Percentiles rank a stretch among this genome's conserved stretches.
These are phyloP conservation scores for Tubosaeta sp. DNA, from an alignment of 768 basidiomycete species.

Conservation along the genomic window DNA sequence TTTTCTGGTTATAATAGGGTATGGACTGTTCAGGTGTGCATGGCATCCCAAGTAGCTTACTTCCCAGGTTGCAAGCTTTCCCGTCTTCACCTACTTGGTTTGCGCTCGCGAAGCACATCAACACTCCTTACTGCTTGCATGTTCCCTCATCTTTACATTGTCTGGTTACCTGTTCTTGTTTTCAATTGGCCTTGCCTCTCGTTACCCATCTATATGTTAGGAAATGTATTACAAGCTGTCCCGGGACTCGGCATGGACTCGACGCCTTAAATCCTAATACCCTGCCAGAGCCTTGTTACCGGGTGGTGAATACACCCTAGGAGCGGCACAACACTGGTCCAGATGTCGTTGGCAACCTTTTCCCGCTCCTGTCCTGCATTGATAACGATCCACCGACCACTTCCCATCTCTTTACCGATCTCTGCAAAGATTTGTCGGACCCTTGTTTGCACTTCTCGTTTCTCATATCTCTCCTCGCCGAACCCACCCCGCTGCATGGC, in stretches of 20 bases:
- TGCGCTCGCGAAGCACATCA: conserved; percentile 6
- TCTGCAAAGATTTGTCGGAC: conserved; percentile 58
- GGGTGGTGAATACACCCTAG: conserved; percentile 35
- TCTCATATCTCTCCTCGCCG: conserved; percentile 86
- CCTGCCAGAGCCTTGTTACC: conserved; percentile 50
- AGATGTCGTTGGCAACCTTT: conserved; percentile 52
- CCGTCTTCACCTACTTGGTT: conserved; percentile 10
- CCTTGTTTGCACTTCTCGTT: conserved; percentile 63
- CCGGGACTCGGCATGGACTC: conserved; percentile 6
- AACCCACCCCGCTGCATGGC: conserved; percentile 74
- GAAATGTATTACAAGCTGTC: conserved; percentile 23
- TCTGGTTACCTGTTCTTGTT: conserved; percentile 11
- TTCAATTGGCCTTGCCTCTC: conserved; percentile 8
- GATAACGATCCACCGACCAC: conserved; percentile 48
- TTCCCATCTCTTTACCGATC: conserved; percentile 50
- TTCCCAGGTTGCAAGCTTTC: conserved; percentile 8
- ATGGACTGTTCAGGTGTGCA: conserved; percentile 18
- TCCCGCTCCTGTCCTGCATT: conserved; percentile 54
- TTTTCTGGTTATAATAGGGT: conserved; percentile 14
- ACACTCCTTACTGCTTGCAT: conserved; percentile 10
- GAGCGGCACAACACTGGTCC: conserved; percentile 46
- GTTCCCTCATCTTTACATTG: conserved; percentile 1
- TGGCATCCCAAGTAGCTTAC: conserved; percentile 15
- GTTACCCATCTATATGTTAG: conserved; percentile 23
- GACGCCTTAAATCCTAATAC: background rate